Base-by-base conservation (phyloP, 352 stramenopile species). In the Globisporangium emineosum region DNA sequence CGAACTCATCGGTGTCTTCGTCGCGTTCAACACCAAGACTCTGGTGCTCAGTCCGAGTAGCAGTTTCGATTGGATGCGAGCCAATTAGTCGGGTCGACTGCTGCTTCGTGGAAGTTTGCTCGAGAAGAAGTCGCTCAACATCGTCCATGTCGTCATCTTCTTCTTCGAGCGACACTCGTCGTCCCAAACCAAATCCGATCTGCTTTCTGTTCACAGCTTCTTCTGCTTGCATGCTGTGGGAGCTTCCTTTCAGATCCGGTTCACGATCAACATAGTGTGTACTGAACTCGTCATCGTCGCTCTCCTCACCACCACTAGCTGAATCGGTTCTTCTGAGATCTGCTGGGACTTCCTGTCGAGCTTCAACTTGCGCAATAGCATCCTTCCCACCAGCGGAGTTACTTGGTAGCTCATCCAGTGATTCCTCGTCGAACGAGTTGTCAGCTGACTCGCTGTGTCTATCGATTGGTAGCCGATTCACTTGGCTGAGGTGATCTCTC, bases 101-200 rank as follows among this genome's bases (percentile, higher is more conserved):
- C 21, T 57, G 49, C n/a, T 49, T 37, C 37, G 53, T 60, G 2
- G 49, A 58, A 0, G 62, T 63, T 15, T 68, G 43, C 13, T 57
- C 47, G 2, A 62, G 43, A 2, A 75, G 59, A 1, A 75, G 57
- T 8, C 62, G 66, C 55, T 78, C 65, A 1, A 78, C 62, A 52
- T 78, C 71, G 47, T 76, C 71, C 60, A 76, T 74, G 27, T 78
- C 71, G 29, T 78, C 68, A 27, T 78, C 69, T 25, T 71, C 52
- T 29, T 71, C 52, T 40, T 57, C 51, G 12, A 67, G 42, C 32
- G 23, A 21, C 5, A 51, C 32, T 1, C n/a, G 42, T 5, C 32
- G 42, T 12, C 19, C 57, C 32, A 52, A 15, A 12, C 40, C 40
- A 13, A 62, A 54, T 32, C n/a, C 29, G 15, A 21, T 15, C 5